phyloP scores from a whole-genome alignment of 1,284 basidiomycete genomes.

The Macrocystidia cucumis region DNA sequence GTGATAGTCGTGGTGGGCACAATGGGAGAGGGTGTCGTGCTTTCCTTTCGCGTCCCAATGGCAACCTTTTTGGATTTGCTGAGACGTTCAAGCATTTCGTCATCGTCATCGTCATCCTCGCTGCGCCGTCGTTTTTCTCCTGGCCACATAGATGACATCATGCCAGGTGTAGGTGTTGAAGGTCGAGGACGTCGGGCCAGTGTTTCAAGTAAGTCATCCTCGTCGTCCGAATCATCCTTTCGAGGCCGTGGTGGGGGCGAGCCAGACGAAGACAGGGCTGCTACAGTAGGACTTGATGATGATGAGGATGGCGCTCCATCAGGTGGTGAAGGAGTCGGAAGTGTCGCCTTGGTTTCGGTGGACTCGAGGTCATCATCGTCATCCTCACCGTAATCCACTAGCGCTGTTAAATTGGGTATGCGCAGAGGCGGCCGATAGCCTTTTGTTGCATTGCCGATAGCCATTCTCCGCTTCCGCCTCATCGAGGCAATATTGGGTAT shows the following conservation, averaged over 20 bases:
- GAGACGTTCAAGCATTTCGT: conserved; percentile 50
- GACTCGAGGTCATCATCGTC: conserved; percentile 74
- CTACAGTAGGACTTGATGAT: conserved; percentile 27
- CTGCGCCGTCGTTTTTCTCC: conserved; percentile 66
- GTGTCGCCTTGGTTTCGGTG: conserved; percentile 8
- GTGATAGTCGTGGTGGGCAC: too few relatives aligned
- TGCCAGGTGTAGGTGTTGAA: conserved; percentile 34
- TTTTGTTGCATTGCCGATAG: conserved; percentile 26
- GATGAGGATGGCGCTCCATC: conserved; percentile 12
- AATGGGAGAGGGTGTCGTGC: too few relatives aligned
- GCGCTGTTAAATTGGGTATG: conserved; percentile 43
- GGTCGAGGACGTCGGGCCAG: conserved; percentile 42
- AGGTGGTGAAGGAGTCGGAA: conserved; percentile 4
- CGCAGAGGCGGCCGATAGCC: conserved; percentile 37
- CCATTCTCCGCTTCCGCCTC: conserved; percentile 53
- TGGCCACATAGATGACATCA: conserved; percentile 36
- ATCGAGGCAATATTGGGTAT: conserved; percentile 26
- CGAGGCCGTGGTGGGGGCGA: conserved; percentile 30
- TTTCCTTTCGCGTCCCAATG: conserved; percentile 36
- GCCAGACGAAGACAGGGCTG: conserved; percentile 22
- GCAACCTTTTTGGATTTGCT: conserved; percentile 44
- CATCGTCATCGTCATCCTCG: conserved; percentile 56
- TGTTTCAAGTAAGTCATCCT: conserved; percentile 47
- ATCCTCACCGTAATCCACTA: conserved; percentile 71
- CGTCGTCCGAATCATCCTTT: conserved; percentile 39